Percentiles rank a stretch among this genome's conserved stretches.
Conservation (phyloP, 1,284 basidiomycete species). For the Agroathelia rolfsii region DNA sequence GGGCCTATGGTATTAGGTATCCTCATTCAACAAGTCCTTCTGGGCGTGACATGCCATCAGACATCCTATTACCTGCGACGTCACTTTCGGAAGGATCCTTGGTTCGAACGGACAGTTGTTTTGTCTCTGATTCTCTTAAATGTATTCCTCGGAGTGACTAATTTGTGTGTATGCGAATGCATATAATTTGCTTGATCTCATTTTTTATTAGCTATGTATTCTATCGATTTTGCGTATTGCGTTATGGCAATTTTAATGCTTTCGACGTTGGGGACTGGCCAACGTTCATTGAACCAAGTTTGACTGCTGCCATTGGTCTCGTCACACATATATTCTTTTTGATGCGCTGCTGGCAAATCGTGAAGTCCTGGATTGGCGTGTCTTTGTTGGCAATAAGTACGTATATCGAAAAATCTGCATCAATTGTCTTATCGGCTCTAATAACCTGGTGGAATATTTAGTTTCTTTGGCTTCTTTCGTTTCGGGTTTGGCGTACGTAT, state of each 20-base stretch:
- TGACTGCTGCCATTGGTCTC: constrained; percentile 8
- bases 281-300: constrained; percentile 8
- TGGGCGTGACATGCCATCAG: constrained; percentile 6
- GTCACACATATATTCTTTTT: constrained; percentile 11
- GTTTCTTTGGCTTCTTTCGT: too few species aligned
- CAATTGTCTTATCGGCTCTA: too few species aligned
- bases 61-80: constrained; percentile 2
- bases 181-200: too few species aligned
- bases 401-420: too few species aligned
- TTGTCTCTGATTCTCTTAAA: constrained; percentile 8
- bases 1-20: constrained; percentile 8
- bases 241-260: constrained; percentile 4
- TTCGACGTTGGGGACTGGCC: constrained; percentile 10
- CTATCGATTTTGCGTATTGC: constrained; percentile 6
- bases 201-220: constrained; percentile 9
- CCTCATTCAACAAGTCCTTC: constrained; percentile 7
- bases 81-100: constrained; percentile 1
- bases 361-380: background rate
- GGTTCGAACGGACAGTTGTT: constrained; percentile 7
- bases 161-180: too few species aligned
- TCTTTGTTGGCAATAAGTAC: too few species aligned
- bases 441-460: too few species aligned
- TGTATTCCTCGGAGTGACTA: constrained; percentile 3
- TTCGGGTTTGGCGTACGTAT: too few species aligned
- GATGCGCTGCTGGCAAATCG: constrained; percentile 4